Evolutionary conservation across 2,329 filamentous ascomycete species (phyloP), one percentile per base, ranked within the genome.

Genomic region (Fusarium globosum): DNA sequence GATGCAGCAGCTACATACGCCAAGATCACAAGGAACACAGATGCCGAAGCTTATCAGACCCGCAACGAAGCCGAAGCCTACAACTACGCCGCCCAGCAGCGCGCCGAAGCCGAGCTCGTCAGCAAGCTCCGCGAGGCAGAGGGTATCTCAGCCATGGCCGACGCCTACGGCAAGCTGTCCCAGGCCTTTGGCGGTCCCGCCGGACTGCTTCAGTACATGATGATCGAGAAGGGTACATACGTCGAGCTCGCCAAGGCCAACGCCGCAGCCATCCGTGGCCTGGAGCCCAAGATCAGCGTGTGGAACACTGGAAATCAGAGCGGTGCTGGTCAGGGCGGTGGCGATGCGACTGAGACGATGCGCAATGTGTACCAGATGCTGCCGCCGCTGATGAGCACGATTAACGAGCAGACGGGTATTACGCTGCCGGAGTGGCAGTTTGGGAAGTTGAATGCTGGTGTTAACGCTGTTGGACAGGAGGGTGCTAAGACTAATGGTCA

Each of bases 371-470:
- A 96, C 84, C 94, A 96, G 86, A 93, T 91, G 80, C 85, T 97
- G 69, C 94, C 94, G 41, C 94, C 94, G 10, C 86, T 97, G 26
- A 91, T 97, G 84, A 91, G 88, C 15, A 97, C 94, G 0, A 96
- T 97, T 78, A 92, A 96, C 76, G 94, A 97, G 68, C 94, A 97
- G 85, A 97, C 94, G 0, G 94, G 94, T 1, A 95, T 97, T 78
- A 87, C 88, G 2, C 90, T 95, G 12, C 94, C 94, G 2, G 89
- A 89, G 77, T 97, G 94, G 94, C 89, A 91, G 80, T 91, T 91
- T 79, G 89, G 89, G 1, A 81, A 79, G 63, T 70, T 85, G 63
- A 81, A 81, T 21, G 83, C 82, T 12, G 79, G 76, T 9, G 77
- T 80, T 36, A 73, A 79, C 30, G 82, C 80, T n/a, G 77, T 82